Base-by-base conservation (phyloP, 345 rosid genomes). In the Viola odorata region DNA sequence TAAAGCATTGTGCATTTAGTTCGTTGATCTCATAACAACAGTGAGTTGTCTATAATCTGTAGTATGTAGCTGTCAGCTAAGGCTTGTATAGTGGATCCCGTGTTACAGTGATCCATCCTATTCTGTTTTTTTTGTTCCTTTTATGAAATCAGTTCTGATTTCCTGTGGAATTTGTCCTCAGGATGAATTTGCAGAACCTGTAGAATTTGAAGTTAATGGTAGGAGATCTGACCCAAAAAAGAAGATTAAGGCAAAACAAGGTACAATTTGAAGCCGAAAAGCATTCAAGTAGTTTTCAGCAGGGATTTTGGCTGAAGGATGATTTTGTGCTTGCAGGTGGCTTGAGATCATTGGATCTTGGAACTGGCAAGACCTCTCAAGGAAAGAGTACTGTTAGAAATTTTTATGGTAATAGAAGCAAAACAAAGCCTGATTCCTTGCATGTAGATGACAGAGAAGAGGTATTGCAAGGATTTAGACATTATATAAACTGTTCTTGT, bases 171-270 rank as follows among this genome's bases (percentile, higher is more conserved):
- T 56, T 6, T 63, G 32, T 55, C 53, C 70, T 37, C 84, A 94
- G 99, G 90, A 87, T 63, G 91, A 84, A 57, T 85, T 85, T 68
- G 94, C 96, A 11, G 90, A 89, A 81, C 72, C 77, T 7, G 37
- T 72, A 62, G 94, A 82, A 59, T 89, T 78, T 70, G 68, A 71
- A 58, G 74, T 64, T 36, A 68, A 75, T 54, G 78, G 79, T 57
- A 82, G 69, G 79, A 82, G 65, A 70, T 37, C 76, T 13, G 83
- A 76, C 74, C 68, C 75, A 11, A 82, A 44, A 59, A 85, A 74
- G 65, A 80, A 64, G 55, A 64, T 8, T 57, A 52, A 49, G 40
- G 59, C 52, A 41, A 65, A 40, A 73, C 72, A 69, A 80, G 89
- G 97, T 85, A 66, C 63, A 64, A 49, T 5, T 45, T 56, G 3